Evolutionary conservation across 805 yeast species (phyloP).

Genomic region (Saturnispora serradocipensis): DNA sequence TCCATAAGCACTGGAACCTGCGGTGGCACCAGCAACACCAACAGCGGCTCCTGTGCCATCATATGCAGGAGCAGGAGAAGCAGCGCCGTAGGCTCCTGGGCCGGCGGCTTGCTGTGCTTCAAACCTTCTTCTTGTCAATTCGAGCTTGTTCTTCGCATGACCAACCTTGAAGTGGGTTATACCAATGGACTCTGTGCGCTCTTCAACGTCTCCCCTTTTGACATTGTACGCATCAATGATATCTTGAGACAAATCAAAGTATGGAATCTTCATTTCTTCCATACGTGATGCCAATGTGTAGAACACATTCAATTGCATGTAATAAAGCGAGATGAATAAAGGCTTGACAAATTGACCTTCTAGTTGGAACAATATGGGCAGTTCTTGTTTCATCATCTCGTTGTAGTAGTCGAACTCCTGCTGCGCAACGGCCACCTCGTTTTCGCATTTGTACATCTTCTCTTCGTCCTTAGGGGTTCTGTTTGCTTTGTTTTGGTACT

Average conservation of each 20-base stretch:
- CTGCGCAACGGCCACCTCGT: conserved; percentile 80
- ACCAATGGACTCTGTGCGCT: conserved; percentile 80
- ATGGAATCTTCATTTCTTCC: conserved; percentile 96
- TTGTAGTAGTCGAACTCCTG: conserved; percentile 95
- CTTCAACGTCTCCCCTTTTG: conserved; percentile 89
- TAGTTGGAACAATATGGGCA: conserved; percentile 78
- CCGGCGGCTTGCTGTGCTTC: conserved; percentile 32
- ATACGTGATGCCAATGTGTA: conserved; percentile 84
- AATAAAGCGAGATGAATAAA: conserved; percentile 86
- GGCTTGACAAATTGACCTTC: conserved; percentile 93
- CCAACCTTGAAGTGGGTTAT: conserved; percentile 85
- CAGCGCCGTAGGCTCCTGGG: conserved; percentile 11
- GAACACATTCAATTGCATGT: conserved; percentile 95
- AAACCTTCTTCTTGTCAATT: conserved; percentile 70
- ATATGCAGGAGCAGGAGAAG: conserved; percentile 25
- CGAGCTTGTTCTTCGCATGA: conserved; percentile 77
- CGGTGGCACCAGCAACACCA: conserved; percentile 10
- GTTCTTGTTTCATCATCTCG: conserved; percentile 83
- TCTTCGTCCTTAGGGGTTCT: conserved; percentile 86
- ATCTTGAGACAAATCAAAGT: conserved; percentile 80
- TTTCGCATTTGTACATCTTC: conserved; percentile 78
- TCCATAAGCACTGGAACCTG: conserved; percentile 12
- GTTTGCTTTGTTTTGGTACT: conserved; percentile 75
- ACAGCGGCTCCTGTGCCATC: conserved; percentile 25
- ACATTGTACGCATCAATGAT: conserved; percentile 67